Conservation (phyloP, 2,329 filamentous ascomycete genomes). For the Cytospora leucostoma region DNA sequence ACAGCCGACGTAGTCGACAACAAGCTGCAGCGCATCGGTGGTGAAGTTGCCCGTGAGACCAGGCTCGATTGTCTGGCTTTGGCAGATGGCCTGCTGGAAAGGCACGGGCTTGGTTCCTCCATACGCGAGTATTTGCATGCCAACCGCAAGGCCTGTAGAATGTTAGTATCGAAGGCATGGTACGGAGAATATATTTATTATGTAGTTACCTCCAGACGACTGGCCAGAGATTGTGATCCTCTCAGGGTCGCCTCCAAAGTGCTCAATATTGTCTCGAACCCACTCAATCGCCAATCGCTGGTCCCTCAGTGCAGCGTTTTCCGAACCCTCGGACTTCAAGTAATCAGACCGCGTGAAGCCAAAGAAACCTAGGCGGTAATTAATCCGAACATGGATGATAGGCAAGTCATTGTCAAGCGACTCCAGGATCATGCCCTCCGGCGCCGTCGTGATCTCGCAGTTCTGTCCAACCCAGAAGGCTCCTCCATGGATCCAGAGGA, state of each 20-base stretch:
- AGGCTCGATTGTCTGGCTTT: conserved; percentile 53
- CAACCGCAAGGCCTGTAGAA: conserved; percentile 42
- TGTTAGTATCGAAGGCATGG: background rate
- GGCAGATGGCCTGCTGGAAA: conserved; percentile 49
- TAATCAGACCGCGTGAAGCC: conserved; percentile 37
- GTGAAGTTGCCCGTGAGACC: conserved; percentile 52
- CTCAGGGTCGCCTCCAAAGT: conserved; percentile 46
- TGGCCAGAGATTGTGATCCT: conserved; percentile 28
- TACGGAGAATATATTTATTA: background rate
- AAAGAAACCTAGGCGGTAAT: conserved; percentile 36
- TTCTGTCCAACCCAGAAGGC: conserved; percentile 29
- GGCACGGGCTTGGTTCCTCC: conserved; percentile 45
- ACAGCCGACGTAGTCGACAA: conserved; percentile 48
- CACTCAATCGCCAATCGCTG: conserved; percentile 48
- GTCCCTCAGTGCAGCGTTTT: conserved; percentile 51
- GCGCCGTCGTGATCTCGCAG: conserved; percentile 35
- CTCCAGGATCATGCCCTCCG: conserved; percentile 42
- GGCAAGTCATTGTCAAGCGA: conserved; percentile 39
- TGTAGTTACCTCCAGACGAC: conserved; percentile 22
- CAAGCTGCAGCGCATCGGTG: conserved; percentile 45
- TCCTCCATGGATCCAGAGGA: conserved; percentile 34
- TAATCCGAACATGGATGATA: conserved; percentile 27
- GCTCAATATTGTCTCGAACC: conserved; percentile 48
- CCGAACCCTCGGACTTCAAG: conserved; percentile 35
- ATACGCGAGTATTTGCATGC: conserved; percentile 52